phyloP scores from a whole-genome alignment of 2,329 filamentous ascomycete species.

The Pseudogymnoascus sp. region DNA sequence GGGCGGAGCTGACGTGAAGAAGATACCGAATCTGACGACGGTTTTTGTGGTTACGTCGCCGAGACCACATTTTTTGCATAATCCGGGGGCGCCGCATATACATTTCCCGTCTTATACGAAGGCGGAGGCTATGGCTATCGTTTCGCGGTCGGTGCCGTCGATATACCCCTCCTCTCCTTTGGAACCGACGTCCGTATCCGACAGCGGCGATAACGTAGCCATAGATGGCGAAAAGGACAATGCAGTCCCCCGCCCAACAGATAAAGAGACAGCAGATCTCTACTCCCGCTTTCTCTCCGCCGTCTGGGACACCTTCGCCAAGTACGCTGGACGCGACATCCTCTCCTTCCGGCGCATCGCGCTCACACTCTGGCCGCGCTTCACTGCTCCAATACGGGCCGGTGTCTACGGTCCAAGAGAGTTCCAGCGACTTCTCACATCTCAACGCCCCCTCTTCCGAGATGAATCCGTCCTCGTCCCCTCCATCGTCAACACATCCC shows the following conservation, averaged over 20 bases:
- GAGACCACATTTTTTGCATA: slow-evolving; percentile 60
- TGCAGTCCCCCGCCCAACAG: slow-evolving; percentile 18
- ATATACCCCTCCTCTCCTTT: slow-evolving; percentile 33
- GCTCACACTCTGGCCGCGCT: slow-evolving; percentile 72
- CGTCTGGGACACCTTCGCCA: slow-evolving; percentile 79
- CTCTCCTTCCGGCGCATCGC: slow-evolving; percentile 64
- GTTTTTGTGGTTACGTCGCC: slow-evolving; percentile 71
- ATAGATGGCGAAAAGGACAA: slow-evolving; percentile 5
- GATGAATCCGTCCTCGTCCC: slow-evolving; percentile 64
- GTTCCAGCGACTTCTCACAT: slow-evolving; percentile 75
- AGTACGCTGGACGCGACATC: slow-evolving; percentile 72
- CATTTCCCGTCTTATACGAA: slow-evolving; percentile 82
- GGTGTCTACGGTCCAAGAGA: slow-evolving; percentile 71
- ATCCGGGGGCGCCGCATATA: slow-evolving; percentile 64
- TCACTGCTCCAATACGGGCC: slow-evolving; percentile 68
- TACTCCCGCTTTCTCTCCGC: slow-evolving; percentile 76
- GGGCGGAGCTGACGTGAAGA: slow-evolving; percentile 13
- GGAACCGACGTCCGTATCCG: slow-evolving; percentile 24
- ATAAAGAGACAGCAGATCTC: slow-evolving; percentile 55
- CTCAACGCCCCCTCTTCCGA: slow-evolving; percentile 61
- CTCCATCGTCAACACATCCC: slow-evolving; percentile 40
- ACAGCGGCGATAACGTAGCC: background rate
- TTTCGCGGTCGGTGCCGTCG: slow-evolving; percentile 49
- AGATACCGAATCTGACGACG: slow-evolving; percentile 74
- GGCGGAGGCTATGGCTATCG: slow-evolving; percentile 68